Evolutionary conservation across 768 basidiomycete species (phyloP).

Genomic region (Lactifluus subvellereus): DNA sequence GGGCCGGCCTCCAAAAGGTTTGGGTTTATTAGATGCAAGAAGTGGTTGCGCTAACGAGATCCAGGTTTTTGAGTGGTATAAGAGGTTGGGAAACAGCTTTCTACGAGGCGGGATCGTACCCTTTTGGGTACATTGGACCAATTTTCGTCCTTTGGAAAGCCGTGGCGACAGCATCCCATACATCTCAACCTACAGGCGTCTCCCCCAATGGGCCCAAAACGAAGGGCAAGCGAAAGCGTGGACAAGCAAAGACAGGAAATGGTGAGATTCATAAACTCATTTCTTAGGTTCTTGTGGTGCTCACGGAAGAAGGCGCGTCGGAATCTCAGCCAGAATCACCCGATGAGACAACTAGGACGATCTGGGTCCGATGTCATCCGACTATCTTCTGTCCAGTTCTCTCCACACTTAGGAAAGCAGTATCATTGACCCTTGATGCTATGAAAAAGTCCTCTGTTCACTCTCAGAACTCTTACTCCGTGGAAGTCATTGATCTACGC

Average conservation of each 20-base stretch:
- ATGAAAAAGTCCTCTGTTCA: slow-evolving; percentile 28
- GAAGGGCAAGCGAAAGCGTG: slow-evolving; percentile 30
- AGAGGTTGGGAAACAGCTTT: slow-evolving; percentile 61
- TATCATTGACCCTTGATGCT: slow-evolving; percentile 43
- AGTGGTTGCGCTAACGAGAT: slow-evolving; percentile 1
- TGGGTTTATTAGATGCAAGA: slow-evolving; percentile 4
- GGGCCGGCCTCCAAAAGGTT: slow-evolving; percentile 60
- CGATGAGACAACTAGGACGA: slow-evolving; percentile 33
- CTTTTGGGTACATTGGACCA: slow-evolving; percentile 65
- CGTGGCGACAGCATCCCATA: background rate
- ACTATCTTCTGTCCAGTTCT: slow-evolving; percentile 55
- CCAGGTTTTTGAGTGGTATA: slow-evolving; percentile 60
- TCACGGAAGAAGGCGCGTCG: slow-evolving; percentile 27
- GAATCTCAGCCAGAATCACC: slow-evolving; percentile 24
- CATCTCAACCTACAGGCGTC: background rate
- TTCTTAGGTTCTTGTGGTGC: background rate
- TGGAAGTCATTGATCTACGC: slow-evolving; percentile 69
- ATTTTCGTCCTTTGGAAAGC: slow-evolving; percentile 71
- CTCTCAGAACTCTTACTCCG: slow-evolving; percentile 30
- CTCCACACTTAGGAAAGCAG: slow-evolving; percentile 43
- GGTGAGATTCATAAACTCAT: background rate
- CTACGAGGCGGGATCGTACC: slow-evolving; percentile 60
- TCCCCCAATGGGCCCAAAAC: slow-evolving; percentile 2
- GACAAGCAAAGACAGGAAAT: slow-evolving; percentile 22
- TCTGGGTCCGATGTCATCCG: slow-evolving; percentile 84